Evolutionary conservation across 148 eudicot genomes (phyloP), one percentile per base, ranked within the genome.

Genomic region (Camellia japonica): DNA sequence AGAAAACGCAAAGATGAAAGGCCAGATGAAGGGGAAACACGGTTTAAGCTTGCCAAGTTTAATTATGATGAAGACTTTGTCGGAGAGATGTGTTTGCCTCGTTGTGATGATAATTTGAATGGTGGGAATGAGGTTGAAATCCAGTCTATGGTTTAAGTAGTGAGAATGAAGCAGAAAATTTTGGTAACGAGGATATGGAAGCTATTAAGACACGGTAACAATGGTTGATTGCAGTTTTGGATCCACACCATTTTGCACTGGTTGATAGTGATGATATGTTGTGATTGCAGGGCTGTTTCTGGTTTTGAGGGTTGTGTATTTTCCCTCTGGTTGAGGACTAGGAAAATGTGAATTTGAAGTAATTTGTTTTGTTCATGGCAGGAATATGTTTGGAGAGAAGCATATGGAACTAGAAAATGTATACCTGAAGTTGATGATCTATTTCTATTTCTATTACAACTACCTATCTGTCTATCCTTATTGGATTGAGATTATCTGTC

Each of bases 1-100:
- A 90, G 83, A 80, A 93, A 93, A 79, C 97, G 97, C 63, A 86
- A 89, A 76, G 97, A 85, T 77, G 92, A 73, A 70, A 68, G 51
- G 1, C 78, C 77, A 16, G 90, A 83, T 71, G 88, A 83, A 15
- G 64, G 47, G 62, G 88, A 77, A 77, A 14, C 81, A 54, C 80
- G 78, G 49, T 78, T 75, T 49, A 93, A 93, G 83, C 78, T 86
- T 16, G 73, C 81, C 20, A 93, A 87, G 84, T 81, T 80, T 69
- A 83, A 84, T 68, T 38, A 55, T 66, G 83, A 74, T 80, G 87
- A 85, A 68, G 78, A 51, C 72, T 82, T 88, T 5, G 64, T 81
- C 55, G 62, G 64, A 51, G 64, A 78, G 52, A 81, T n/a, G 18
- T 75, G 80, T 58, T 63, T 74, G 7, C 73, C 84, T 79, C 79